Conservation (phyloP, 2,329 filamentous ascomycete genomes). For the Aaosphaeria pasadenensis region DNA sequence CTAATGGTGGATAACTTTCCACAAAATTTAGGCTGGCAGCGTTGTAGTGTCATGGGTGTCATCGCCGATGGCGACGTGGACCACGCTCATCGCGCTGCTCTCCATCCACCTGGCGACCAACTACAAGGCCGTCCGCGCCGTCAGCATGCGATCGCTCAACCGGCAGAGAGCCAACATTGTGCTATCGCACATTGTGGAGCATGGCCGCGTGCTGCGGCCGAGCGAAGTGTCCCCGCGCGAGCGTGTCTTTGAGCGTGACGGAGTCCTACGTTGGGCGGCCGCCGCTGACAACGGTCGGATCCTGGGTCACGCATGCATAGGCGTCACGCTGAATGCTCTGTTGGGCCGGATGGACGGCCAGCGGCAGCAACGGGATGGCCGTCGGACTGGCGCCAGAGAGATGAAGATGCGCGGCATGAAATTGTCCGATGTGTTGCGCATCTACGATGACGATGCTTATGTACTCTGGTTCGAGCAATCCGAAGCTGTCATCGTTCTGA, state of each 20-base stretch:
- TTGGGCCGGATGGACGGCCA: slow-evolving; percentile 22
- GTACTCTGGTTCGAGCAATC: slow-evolving; percentile 55
- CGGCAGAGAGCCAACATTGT: slow-evolving; percentile 81
- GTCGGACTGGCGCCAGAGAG: slow-evolving; percentile 18
- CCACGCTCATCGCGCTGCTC: slow-evolving; percentile 68
- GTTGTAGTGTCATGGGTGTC: slow-evolving; percentile 75
- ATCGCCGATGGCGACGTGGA: slow-evolving; percentile 69
- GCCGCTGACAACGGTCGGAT: slow-evolving; percentile 28
- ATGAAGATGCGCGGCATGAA: slow-evolving; percentile 28
- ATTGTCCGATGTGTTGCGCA: slow-evolving; percentile 47
- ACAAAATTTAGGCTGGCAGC: slow-evolving; percentile 59
- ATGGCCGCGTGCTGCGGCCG: slow-evolving; percentile 57
- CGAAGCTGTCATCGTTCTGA: slow-evolving; percentile 60
- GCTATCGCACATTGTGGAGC: slow-evolving; percentile 51
- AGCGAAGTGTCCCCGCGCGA: slow-evolving; percentile 60
- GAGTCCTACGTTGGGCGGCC: slow-evolving; percentile 57
- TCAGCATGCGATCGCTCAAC: slow-evolving; percentile 82
- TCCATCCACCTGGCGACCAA: slow-evolving; percentile 79
- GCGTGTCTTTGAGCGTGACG: slow-evolving; percentile 61
- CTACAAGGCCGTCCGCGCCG: slow-evolving; percentile 77
- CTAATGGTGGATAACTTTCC: too few relatives aligned
- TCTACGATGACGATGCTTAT: slow-evolving; percentile 56
- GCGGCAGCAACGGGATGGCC: slow-evolving; percentile 21
- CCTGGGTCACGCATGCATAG: slow-evolving; percentile 56
- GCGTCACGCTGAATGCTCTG: slow-evolving; percentile 43